phyloP scores from a whole-genome alignment of 352 stramenopile genomes.

The Globisporangium sylvaticum region DNA sequence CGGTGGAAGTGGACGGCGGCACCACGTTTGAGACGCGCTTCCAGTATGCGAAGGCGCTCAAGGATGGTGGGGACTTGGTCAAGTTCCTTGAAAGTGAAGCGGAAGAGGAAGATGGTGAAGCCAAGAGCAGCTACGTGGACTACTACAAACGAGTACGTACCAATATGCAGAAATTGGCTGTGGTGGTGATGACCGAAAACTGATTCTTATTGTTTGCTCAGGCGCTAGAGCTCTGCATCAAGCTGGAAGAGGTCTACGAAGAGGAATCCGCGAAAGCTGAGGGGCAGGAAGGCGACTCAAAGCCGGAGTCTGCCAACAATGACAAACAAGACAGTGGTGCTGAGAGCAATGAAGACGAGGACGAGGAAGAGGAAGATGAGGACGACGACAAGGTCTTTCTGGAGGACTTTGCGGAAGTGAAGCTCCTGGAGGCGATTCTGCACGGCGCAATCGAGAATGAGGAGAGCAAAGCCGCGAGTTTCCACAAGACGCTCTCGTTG shows the following conservation, averaged over 20 bases:
- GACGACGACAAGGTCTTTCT: constrained; percentile 44
- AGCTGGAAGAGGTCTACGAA: constrained; percentile 41
- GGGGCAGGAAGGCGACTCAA: background rate
- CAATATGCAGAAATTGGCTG: too few species aligned
- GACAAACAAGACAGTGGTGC: background rate
- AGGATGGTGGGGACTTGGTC: constrained; percentile 65
- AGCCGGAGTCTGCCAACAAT: background rate
- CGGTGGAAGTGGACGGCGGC: constrained; percentile 74
- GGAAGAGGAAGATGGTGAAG: background rate
- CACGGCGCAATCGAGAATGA: constrained; percentile 37
- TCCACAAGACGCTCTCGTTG: constrained; percentile 45
- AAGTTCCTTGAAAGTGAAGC: constrained; percentile 39
- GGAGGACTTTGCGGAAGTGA: constrained; percentile 48
- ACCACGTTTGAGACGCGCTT: constrained; percentile 82
- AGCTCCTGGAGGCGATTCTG: constrained; percentile 65
- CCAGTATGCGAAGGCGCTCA: constrained; percentile 74
- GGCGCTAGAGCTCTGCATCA: constrained; percentile 24
- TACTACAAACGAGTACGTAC: constrained; percentile 20
- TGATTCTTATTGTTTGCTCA: constrained; percentile 5
- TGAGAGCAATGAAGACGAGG: background rate
- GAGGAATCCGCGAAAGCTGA: constrained; percentile 16
- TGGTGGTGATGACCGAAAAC: background rate
- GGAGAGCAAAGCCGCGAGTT: constrained; percentile 20
- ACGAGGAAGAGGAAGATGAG: constrained; percentile 20
- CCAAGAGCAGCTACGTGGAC: constrained; percentile 7